These are phyloP conservation scores for Candida ascalaphidarum DNA, from an alignment of 805 yeast species.

Conservation along the genomic window DNA sequence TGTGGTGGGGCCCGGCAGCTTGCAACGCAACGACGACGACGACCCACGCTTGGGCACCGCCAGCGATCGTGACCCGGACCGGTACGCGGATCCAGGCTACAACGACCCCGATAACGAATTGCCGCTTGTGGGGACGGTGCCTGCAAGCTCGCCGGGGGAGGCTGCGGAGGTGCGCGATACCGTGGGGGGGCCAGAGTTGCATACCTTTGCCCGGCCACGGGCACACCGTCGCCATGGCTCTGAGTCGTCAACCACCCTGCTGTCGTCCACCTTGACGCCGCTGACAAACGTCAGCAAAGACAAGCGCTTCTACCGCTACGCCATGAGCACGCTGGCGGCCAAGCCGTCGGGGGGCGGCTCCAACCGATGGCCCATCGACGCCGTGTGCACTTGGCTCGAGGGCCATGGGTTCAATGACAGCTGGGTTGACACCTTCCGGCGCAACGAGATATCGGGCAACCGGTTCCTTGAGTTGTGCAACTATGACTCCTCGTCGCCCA, in stretches of 20 bases:
- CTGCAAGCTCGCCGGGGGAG: too few relatives aligned
- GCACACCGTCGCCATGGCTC: constrained; percentile 19
- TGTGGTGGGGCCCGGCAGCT: too few relatives aligned
- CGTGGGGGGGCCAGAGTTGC: too few relatives aligned
- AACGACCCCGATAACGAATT: too few relatives aligned
- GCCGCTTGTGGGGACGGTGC: too few relatives aligned
- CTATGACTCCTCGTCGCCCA: constrained; percentile 40
- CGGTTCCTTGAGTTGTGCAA: constrained; percentile 60
- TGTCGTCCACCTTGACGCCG: constrained; percentile 21
- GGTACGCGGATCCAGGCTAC: too few relatives aligned
- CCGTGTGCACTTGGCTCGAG: constrained; percentile 63
- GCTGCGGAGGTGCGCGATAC: too few relatives aligned
- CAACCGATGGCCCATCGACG: constrained; percentile 62
- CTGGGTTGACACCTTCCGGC: constrained; percentile 63
- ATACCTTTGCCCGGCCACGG: too few relatives aligned
- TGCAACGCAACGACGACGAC: too few relatives aligned
- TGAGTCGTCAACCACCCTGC: constrained; percentile 25
- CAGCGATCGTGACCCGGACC: too few relatives aligned
- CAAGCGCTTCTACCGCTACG: constrained; percentile 33
- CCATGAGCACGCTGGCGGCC: constrained; percentile 28
- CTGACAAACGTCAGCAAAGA: constrained; percentile 23
- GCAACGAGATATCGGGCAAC: constrained; percentile 50
- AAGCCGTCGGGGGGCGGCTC: constrained; percentile 10
- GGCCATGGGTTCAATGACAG: constrained; percentile 58
- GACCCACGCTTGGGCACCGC: too few relatives aligned